Base-by-base conservation (phyloP, 208 protist genomes). In the Trypanosoma brucei region DNA sequence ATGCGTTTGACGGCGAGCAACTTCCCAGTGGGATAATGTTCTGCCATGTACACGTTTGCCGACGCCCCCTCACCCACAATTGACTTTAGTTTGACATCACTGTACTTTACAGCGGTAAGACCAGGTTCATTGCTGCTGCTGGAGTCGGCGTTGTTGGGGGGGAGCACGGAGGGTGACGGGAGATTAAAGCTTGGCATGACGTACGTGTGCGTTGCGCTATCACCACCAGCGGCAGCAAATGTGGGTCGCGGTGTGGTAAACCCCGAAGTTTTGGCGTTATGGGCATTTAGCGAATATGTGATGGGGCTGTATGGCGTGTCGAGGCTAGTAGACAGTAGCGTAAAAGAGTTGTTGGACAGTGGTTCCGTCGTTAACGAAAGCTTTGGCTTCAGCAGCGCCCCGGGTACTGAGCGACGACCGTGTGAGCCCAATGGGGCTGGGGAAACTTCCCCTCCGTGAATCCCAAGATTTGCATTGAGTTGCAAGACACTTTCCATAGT, bases 251-350 rank as follows among this genome's bases (percentile, higher is more conserved):
- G 57, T 62, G 30, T 59, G 39, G 31, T n/a, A 39, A 22, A 22
- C 4, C 31, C 33, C 3, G 31, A 30, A 14, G 37, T 7, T 3
- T 1, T 46, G 33, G 33, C 55, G 40, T 49, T 69, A 46, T 64
- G 62, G 37, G 71, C 65, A 63, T 93, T 84, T 59, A 91, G 72
- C 8, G 87, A 86, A 70, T 94, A 94, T 8, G 82, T 91, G 69
- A 94, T 94, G 49, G 87, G 87, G 64, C 87, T 94, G 65, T 88
- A 94, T 22, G 83, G 87, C 0, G 77, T 88, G 50, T 94, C 76
- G 59, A 89, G 79, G 59, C 81, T 89, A 4, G 87, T 72, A 30
- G 83, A 91, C 42, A 83, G 76, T 33, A 94, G 72, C 7, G 81
- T 91, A 65, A 93, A 94, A 39, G 79, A 87, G 38, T 68, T 65